Evolutionary conservation across 2,329 filamentous ascomycete genomes (phyloP), one percentile per base, ranked within the genome.

Genomic region (Metarhizium sp.): DNA sequence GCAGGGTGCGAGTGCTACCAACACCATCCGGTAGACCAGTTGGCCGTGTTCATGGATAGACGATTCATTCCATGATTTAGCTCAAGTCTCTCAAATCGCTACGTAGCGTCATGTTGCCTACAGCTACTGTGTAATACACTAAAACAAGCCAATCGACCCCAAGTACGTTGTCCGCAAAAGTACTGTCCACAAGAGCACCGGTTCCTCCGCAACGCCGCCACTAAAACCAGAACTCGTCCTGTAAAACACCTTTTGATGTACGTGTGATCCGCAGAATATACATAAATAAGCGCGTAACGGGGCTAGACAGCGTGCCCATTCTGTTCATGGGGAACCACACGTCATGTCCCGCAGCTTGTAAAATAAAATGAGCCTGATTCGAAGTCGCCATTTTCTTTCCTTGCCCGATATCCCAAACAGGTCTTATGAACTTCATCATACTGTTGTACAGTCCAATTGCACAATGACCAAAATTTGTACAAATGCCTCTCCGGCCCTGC

Each of bases 221-320:
- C 58, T 57, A 63, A 64, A 59, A 60, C 30, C 55, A 60, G 58
- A 51, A 59, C 57, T 55, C 53, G 56, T 58, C 65, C 63, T 66
- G 61, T 59, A 71, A 69, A 73, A 71, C 73, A 75, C 65, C 68
- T 75, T 77, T 77, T 75, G 62, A 66, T 67, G 70, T 75, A 69
- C 72, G 69, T 75, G 69, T 73, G 65, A 66, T 69, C 69, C 63
- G 63, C 71, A 64, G 62, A 66, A 66, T 72, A 65, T 70, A 74
- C 65, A 67, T 73, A 71, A 70, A 72, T 16, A 62, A 63, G 61
- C 60, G 45, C 32, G 40, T 47, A 42, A 7, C 47, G 29, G 48
- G 20, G 4, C 13, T 4, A 30, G 7, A 48, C 13, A 14, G 20
- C 25, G 45, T 48, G 13, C 18, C 45, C 45, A 8, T 48, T 25